Evolutionary conservation across 192 early-diverging fungal genomes (phyloP).

Genomic region (Obelidium mucronatum): DNA sequence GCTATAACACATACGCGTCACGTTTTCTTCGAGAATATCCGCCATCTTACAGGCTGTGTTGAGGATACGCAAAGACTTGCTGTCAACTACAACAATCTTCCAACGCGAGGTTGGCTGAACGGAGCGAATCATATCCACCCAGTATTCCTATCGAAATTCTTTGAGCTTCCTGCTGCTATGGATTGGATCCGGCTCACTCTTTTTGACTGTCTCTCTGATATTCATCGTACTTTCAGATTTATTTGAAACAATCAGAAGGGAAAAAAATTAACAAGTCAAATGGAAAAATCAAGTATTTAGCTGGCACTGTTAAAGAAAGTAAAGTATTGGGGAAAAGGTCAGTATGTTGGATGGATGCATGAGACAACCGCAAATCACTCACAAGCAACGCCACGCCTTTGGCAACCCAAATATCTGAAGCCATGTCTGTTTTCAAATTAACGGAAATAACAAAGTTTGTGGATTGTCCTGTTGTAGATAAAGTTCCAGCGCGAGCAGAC

Average conservation of each 20-base stretch:
- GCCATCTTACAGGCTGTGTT: conserved; percentile 80
- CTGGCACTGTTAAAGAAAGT: conserved; percentile 29
- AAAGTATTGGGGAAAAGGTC: not conserved
- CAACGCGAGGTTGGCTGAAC: conserved; percentile 76
- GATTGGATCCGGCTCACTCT: conserved; percentile 11
- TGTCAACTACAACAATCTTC: conserved; percentile 87
- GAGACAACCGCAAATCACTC: conserved; percentile 8
- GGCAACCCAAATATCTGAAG: conserved; percentile 64
- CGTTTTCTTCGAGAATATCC: conserved; percentile 78
- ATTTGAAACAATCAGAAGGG: too few species aligned
- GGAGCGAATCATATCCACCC: conserved; percentile 78
- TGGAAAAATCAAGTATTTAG: conserved; percentile 31
- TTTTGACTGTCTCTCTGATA: conserved; percentile 9
- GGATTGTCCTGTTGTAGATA: conserved; percentile 71
- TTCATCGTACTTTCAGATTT: not conserved
- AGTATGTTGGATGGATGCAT: not conserved
- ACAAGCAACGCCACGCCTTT: conserved; percentile 65
- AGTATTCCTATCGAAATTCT: conserved; percentile 35
- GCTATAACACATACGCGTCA: conserved; percentile 66
- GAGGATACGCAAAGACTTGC: conserved; percentile 73
- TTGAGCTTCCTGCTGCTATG: not conserved
- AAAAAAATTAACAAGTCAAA: too few species aligned
- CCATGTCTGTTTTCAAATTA: conserved; percentile 54
- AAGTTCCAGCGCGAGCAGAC: conserved; percentile 65
- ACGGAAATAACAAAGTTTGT: conserved; percentile 67